Base-by-base conservation (phyloP, 2,329 filamentous ascomycete species). In the Fusarium longipes region DNA sequence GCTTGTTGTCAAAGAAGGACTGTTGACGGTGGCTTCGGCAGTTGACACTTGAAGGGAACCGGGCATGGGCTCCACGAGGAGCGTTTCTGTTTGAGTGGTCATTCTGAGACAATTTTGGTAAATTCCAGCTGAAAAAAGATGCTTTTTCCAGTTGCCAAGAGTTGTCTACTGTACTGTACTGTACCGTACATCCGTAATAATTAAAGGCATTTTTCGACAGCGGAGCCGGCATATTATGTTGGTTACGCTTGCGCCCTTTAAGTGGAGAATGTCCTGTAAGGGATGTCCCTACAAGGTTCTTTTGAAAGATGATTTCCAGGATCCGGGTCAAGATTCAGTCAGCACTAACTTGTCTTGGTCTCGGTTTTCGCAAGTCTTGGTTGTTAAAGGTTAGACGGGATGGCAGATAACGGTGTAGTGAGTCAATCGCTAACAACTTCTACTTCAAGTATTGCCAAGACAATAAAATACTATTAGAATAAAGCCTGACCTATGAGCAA, bases 231-330 rank as follows among this genome's bases (percentile, higher is more conserved):
- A 27, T 9, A 27, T 7, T 9, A 27, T 27, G 11, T 3, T 27
- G 27, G 43, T n/a, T 8, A 38, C 17, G 30, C 45, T 48, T 10
- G 24, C 57, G 57, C 57, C 57, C 57, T 61, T 60, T 29, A 12
- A 32, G 57, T 61, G 57, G 57, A 12, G 56, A 8, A 20, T 39
- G 45, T 29, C 45, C 48, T 58, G 29, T 43, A 60, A 54, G 56
- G 55, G 38, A 36, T 18, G 25, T 4, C 17, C n/a, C 22, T 33
- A 6, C 45, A 18, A n/a, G 56, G 20, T n/a, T 27, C 11, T 51
- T 22, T 59, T 36, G 17, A 39, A 36, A 24, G 32, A 17, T 6
- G 22, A 18, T 5, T 27, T 39, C 20, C 6, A 44, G 7, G 8
- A 33, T 11, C 27, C 22, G 18, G 29, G 29, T 22, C n/a, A 33